Evolutionary conservation across 2,329 filamentous ascomycete genomes (phyloP).

Genomic region (Aspergillus uvarum): DNA sequence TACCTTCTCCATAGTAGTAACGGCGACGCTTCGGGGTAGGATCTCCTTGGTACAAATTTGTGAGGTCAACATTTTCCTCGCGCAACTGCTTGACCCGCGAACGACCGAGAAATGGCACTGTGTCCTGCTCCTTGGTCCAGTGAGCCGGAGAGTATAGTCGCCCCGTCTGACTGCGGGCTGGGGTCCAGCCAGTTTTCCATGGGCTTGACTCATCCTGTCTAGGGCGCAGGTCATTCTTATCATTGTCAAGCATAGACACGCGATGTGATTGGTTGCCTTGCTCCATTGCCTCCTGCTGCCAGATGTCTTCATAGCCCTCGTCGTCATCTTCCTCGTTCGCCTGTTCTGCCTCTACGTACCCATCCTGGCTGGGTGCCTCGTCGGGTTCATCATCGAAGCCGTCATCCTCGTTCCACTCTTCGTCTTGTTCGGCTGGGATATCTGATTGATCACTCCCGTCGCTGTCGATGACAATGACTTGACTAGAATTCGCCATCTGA

Average conservation of each 20-base stretch:
- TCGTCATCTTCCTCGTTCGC: constrained; percentile 26
- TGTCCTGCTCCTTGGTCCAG: constrained; percentile 30
- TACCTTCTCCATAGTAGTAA: constrained; percentile 38
- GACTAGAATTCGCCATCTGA: constrained; percentile 41
- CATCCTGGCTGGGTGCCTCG: constrained; percentile 11
- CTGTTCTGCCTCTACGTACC: constrained; percentile 16
- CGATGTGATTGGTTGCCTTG: constrained; percentile 33
- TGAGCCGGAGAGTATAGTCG: constrained; percentile 29
- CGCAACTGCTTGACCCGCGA: constrained; percentile 36
- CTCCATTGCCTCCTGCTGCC: constrained; percentile 48
- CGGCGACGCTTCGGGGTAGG: constrained; percentile 39
- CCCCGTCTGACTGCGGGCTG: constrained; percentile 23
- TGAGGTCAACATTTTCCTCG: constrained; percentile 38
- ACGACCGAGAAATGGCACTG: constrained; percentile 29
- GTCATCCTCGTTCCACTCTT: not conserved
- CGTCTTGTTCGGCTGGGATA: constrained; percentile 1
- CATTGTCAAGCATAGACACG: constrained; percentile 19
- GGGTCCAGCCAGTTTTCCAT: constrained; percentile 31
- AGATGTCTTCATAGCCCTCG: constrained; percentile 48
- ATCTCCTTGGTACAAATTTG: constrained; percentile 31
- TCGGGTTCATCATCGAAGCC: constrained; percentile 7
- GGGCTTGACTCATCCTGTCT: constrained; percentile 30
- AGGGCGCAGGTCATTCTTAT: constrained; percentile 23
- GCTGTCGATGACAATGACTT: constrained; percentile 48
- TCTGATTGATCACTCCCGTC: constrained; percentile 29